phyloP scores from a whole-genome alignment of 331 rosid species.

The Malus hybrid region DNA sequence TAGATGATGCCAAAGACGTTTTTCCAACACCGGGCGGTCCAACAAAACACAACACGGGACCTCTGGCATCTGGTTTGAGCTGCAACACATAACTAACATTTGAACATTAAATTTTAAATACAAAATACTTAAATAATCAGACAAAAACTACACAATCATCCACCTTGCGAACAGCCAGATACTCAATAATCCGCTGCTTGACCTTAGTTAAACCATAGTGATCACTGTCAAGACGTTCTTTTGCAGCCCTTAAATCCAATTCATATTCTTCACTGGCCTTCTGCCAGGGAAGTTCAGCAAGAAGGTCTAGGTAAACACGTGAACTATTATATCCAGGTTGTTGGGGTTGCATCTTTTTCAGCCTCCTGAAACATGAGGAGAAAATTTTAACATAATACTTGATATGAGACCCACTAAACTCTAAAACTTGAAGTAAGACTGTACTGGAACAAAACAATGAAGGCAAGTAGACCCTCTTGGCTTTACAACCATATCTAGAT shows the following conservation, averaged over 20 bases:
- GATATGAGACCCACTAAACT: neutral
- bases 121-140: neutral
- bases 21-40: constrained; percentile 99
- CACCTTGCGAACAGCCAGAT: constrained; percentile 97
- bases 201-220: constrained; percentile 90
- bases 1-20: constrained; percentile 94
- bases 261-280: constrained; percentile 73
- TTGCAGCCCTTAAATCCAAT: constrained; percentile 80
- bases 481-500: no score
- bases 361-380: constrained; percentile 56
- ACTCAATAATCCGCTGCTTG: constrained; percentile 90
- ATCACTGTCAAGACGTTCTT: constrained; percentile 80
- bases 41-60: constrained; percentile 96
- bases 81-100: constrained; percentile 34
- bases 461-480: no score
- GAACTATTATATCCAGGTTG: constrained; percentile 96
- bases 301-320: constrained; percentile 90
- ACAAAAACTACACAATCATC: constrained; percentile 3
- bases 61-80: constrained; percentile 99
- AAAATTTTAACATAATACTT: neutral
- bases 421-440: neutral
- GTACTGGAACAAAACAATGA: neutral
- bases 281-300: constrained; percentile 97
- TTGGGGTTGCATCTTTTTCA: constrained; percentile 98
- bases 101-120: constrained; percentile 20